These are phyloP conservation scores for Umbelopsis isabellina DNA, from an alignment of 192 early-diverging fungal genomes.

Conservation along the genomic window DNA sequence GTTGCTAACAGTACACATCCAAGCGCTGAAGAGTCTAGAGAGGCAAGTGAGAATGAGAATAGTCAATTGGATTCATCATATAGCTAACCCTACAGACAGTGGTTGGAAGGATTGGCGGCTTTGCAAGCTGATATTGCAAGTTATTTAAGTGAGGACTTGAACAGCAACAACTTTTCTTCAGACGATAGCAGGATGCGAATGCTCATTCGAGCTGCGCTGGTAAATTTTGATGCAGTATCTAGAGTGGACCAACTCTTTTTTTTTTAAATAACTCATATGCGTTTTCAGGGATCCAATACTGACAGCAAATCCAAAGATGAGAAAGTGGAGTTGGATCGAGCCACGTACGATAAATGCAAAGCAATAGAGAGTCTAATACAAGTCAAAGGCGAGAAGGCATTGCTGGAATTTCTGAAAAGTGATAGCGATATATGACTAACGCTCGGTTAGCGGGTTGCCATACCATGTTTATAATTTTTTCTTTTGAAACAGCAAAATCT, in stretches of 20 bases:
- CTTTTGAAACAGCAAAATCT: no score
- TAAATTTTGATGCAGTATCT: background rate
- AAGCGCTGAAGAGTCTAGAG: constrained; percentile 11
- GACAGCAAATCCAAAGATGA: background rate
- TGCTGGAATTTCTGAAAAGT: constrained; percentile 2
- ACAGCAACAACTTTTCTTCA: background rate
- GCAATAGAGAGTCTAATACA: constrained; percentile 14
- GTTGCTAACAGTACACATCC: background rate
- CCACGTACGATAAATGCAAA: constrained; percentile 5
- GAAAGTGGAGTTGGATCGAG: background rate
- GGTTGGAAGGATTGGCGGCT: constrained; percentile 9
- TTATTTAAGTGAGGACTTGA: background rate
- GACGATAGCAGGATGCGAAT: background rate
- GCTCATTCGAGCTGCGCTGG: constrained; percentile 10
- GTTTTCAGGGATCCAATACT: background rate
- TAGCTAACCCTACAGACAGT: background rate
- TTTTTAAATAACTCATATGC: background rate
- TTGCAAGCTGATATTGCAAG: constrained; percentile 6
- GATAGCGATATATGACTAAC: background rate
- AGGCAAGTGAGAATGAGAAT: background rate
- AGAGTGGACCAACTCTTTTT: background rate
- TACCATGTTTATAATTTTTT: background rate
- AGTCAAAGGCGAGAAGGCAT: constrained; percentile 9
- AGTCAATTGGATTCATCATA: no score
- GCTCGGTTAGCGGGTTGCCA: background rate